Conservation (phyloP, 1,139 yeast species). For the Magnusiomyces magnusii region DNA sequence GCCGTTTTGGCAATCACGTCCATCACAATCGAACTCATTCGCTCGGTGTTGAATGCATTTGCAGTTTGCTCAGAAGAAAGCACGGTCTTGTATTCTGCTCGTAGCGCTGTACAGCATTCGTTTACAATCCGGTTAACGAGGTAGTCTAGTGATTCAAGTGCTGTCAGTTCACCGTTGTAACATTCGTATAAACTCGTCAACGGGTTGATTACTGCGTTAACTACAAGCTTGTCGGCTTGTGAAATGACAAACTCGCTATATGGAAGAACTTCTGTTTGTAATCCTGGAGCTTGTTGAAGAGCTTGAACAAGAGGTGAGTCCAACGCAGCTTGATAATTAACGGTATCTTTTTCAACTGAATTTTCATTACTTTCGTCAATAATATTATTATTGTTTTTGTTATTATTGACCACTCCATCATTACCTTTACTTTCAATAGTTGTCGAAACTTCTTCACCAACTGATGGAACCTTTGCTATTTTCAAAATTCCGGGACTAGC, state of each 20-base stretch:
- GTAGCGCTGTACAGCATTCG: constrained; percentile 27
- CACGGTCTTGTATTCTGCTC: constrained; percentile 14
- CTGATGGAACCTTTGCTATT: constrained; percentile 1
- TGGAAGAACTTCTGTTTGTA: constrained; percentile 42
- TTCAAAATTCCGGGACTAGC: constrained; percentile 5
- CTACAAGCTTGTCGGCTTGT: constrained; percentile 69
- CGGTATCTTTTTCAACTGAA: not conserved
- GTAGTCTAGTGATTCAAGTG: constrained; percentile 4
- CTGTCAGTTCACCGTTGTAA: constrained; percentile 59
- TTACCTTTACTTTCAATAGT: too few relatives aligned
- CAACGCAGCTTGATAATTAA: not conserved
- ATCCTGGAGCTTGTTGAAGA: constrained; percentile 15
- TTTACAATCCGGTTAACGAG: constrained; percentile 23
- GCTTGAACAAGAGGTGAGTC: constrained; percentile 8
- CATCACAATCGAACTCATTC: constrained; percentile 43
- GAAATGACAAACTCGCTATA: constrained; percentile 50
- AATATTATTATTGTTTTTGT: too few relatives aligned
- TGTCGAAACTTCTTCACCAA: not conserved
- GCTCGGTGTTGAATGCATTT: constrained; percentile 15
- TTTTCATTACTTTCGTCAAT: not conserved
- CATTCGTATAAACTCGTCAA: constrained; percentile 62
- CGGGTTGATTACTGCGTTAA: constrained; percentile 71
- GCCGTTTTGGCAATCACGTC: constrained; percentile 43
- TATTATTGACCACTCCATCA: too few relatives aligned
- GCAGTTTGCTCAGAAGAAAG: constrained; percentile 8